Percentiles rank a stretch among this genome's conserved stretches.
These are phyloP conservation scores for Cutaneotrichosporon dermatis DNA, from an alignment of 1,284 basidiomycete genomes.

Conservation along the genomic window DNA sequence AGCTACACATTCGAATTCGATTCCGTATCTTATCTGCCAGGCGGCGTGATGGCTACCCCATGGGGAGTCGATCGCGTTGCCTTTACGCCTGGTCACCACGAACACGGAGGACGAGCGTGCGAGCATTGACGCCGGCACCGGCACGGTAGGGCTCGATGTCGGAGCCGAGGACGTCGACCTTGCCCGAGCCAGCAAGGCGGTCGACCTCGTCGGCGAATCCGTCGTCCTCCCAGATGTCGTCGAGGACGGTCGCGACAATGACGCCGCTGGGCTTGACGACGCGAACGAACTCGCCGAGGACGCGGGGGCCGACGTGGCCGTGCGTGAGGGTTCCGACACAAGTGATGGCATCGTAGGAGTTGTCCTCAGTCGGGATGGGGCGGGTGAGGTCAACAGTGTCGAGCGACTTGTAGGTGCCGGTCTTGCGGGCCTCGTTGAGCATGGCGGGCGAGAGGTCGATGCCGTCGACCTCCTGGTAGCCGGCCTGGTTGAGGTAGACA, in stretches of 20 bases:
- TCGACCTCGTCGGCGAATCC: not conserved
- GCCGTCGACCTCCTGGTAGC: slow-evolving; percentile 5
- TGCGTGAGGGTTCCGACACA: slow-evolving; percentile 17
- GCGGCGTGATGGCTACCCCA: too few relatives aligned
- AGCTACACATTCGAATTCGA: too few relatives aligned
- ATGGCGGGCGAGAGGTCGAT: slow-evolving; percentile 12
- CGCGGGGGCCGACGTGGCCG: slow-evolving; percentile 12
- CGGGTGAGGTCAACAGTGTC: slow-evolving; percentile 5
- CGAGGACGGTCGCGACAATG: slow-evolving; percentile 11
- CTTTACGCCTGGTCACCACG: too few relatives aligned
- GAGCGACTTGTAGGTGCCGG: slow-evolving; percentile 8
- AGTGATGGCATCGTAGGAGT: slow-evolving; percentile 3
- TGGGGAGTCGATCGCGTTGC: too few relatives aligned
- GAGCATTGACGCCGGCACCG: slow-evolving; percentile 3
- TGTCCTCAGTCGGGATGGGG: not conserved
- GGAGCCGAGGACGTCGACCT: not conserved
- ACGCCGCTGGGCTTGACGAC: slow-evolving; percentile 4
- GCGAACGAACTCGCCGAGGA: slow-evolving; percentile 11
- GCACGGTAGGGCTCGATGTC: slow-evolving; percentile 10
- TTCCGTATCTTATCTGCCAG: too few relatives aligned
- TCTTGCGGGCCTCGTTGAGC: slow-evolving; percentile 6
- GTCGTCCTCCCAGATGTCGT: slow-evolving; percentile 10
- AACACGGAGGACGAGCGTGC: slow-evolving; percentile 1
- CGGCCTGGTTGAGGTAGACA: not conserved
- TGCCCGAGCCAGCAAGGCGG: not conserved